These are phyloP conservation scores for Piper betle DNA, from an alignment of 164 flowering plant genomes.

Conservation along the genomic window DNA sequence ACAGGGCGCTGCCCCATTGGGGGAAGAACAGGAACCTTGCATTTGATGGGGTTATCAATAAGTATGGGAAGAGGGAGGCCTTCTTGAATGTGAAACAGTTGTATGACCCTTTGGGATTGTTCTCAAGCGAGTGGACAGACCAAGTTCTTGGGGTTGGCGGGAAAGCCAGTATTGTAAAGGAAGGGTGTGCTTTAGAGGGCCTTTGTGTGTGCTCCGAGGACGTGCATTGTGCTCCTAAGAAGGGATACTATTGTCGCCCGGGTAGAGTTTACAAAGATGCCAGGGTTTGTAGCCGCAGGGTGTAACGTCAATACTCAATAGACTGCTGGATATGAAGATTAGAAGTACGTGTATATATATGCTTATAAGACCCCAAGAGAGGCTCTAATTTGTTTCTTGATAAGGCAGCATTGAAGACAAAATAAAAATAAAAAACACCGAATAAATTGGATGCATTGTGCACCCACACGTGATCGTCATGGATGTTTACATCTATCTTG, in stretches of 20 bases:
- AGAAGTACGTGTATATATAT: no score
- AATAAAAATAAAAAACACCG: no score
- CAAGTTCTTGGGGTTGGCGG: conserved; percentile 51
- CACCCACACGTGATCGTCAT: no score
- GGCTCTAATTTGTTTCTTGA: no score
- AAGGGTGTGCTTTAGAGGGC: conserved; percentile 78
- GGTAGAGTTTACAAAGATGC: conserved; percentile 56
- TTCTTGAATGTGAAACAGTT: conserved; percentile 43
- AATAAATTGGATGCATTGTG: no score
- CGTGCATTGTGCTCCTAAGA: conserved; percentile 51
- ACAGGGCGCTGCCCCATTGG: conserved; percentile 67
- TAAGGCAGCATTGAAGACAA: no score
- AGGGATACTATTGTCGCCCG: conserved; percentile 48
- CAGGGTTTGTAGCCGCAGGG: conserved; percentile 36
- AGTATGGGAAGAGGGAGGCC: conserved; percentile 21
- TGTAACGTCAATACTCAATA: background rate
- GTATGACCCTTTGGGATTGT: conserved; percentile 53
- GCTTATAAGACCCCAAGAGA: no score
- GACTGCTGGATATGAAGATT: background rate
- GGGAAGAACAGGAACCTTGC: conserved; percentile 70
- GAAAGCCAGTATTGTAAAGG: conserved; percentile 21
- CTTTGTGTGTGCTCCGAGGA: conserved; percentile 59
- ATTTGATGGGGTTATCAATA: conserved; percentile 39
- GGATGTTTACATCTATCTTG: no score
- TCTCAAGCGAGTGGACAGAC: conserved; percentile 73